phyloP scores from a whole-genome alignment of 148 eudicot species.

The Rhododendron simsii region DNA sequence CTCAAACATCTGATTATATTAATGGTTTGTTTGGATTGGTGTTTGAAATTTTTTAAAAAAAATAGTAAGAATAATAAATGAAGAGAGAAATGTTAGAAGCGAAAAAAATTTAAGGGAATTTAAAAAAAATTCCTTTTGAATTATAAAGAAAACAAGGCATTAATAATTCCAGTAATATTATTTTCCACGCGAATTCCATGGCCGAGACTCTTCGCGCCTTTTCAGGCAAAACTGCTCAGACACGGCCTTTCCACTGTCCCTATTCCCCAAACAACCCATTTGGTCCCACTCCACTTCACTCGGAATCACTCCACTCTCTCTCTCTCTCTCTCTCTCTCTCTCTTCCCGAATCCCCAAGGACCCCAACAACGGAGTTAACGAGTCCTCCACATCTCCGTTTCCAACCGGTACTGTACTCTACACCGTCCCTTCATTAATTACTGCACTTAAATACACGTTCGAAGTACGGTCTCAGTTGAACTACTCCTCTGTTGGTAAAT shows the following conservation, averaged over 20 bases:
- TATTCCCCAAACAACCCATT: neutral
- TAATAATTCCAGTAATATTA: no score
- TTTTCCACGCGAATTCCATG: neutral
- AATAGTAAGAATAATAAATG: no score
- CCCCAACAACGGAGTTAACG: neutral
- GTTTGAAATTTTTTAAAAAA: no score
- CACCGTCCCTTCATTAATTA: neutral
- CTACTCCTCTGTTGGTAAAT: no score
- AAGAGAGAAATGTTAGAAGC: no score
- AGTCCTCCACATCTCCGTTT: neutral
- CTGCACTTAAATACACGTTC: neutral
- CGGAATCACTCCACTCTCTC: neutral
- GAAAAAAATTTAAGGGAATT: no score
- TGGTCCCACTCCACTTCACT: neutral
- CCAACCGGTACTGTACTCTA: neutral
- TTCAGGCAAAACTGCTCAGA: neutral
- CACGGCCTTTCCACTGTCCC: neutral
- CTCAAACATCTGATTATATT: no score
- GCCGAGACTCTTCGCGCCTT: neutral
- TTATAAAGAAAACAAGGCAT: no score
- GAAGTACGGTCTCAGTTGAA: no score
- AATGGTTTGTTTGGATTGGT: no score
- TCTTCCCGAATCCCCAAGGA: neutral
- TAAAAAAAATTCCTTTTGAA: no score
- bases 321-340: neutral